These are phyloP conservation scores for Polyplosphaeria fusca DNA, from an alignment of 495 filamentous ascomycete genomes.

Conservation along the genomic window DNA sequence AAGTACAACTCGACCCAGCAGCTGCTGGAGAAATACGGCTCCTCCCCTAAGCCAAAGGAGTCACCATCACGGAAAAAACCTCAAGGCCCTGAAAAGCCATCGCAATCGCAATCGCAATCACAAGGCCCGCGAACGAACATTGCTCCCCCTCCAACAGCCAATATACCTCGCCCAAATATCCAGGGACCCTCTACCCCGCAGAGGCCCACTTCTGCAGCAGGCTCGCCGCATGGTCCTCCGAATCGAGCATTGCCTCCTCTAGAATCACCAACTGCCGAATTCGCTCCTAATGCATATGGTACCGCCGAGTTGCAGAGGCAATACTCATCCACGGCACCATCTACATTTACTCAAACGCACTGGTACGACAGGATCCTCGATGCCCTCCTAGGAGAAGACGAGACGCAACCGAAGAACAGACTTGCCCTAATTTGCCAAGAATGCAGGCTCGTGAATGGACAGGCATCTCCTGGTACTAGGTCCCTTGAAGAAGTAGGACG, in stretches of 20 bases:
- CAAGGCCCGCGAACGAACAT: constrained; percentile 54
- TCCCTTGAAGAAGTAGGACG: constrained; percentile 73
- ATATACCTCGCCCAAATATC: constrained; percentile 54
- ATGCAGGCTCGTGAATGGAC: constrained; percentile 91
- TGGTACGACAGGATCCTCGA: constrained; percentile 97
- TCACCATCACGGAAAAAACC: constrained; percentile 40
- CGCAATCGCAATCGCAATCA: constrained; percentile 18
- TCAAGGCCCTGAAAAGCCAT: constrained; percentile 29
- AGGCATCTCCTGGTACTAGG: constrained; percentile 84
- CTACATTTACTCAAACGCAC: constrained; percentile 53
- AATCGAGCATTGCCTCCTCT: constrained; percentile 8
- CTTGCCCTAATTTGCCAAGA: constrained; percentile 79
- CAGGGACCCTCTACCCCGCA: constrained; percentile 26
- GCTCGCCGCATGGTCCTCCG: constrained; percentile 20
- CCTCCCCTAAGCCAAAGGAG: constrained; percentile 20
- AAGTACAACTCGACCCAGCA: constrained; percentile 94
- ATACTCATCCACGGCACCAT: constrained; percentile 47
- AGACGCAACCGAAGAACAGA: constrained; percentile 86
- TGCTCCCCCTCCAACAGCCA: constrained; percentile 80
- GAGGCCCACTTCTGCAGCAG: constrained; percentile 15
- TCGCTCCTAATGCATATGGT: constrained; percentile 60
- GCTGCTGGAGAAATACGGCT: constrained; percentile 87
- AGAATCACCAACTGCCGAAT: constrained; percentile 42
- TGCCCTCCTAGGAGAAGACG: constrained; percentile 89
- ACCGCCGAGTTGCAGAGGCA: constrained; percentile 37